phyloP scores from a whole-genome alignment of 2,329 filamentous ascomycete species.

The Sarocladium kiliense region DNA sequence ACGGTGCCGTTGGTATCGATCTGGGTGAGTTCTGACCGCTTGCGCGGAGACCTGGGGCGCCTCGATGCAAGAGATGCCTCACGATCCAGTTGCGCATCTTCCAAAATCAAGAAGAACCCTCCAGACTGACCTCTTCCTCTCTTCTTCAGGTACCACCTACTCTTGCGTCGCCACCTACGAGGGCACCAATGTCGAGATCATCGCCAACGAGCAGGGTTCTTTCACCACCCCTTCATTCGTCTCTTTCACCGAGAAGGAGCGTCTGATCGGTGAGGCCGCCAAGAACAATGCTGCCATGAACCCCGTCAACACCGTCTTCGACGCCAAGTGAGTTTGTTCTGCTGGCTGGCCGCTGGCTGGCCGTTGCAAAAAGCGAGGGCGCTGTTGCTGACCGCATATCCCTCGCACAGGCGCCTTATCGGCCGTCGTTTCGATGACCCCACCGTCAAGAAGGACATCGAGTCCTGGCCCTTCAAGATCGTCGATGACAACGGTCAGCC shows the following conservation, averaged over 20 bases:
- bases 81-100: background rate
- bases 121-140: constrained; percentile 14
- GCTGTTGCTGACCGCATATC: constrained; percentile 13
- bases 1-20: constrained; percentile 99
- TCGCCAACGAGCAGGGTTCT: constrained; percentile 99
- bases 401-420: constrained; percentile 77
- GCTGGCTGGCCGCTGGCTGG: background rate
- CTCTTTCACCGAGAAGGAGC: constrained; percentile 97
- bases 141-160: constrained; percentile 84
- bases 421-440: constrained; percentile 92
- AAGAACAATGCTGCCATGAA: constrained; percentile 99
- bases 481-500: constrained; percentile 84
- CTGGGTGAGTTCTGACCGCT: constrained; percentile 62
- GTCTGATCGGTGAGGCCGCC: constrained; percentile 97
- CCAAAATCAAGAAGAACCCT: background rate
- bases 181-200: constrained; percentile 99
- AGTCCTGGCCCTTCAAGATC: constrained; percentile 99
- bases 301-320: constrained; percentile 96
- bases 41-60: background rate
- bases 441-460: constrained; percentile 96
- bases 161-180: constrained; percentile 99
- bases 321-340: constrained; percentile 78
- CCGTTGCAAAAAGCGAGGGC: background rate
- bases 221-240: constrained; percentile 99
- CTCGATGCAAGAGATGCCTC: background rate